A percentile compares a stretch with the other conserved stretches of the same genome.
Conservation (phyloP, 2,329 filamentous ascomycete species). For the Cordyceps cateniannulata region DNA sequence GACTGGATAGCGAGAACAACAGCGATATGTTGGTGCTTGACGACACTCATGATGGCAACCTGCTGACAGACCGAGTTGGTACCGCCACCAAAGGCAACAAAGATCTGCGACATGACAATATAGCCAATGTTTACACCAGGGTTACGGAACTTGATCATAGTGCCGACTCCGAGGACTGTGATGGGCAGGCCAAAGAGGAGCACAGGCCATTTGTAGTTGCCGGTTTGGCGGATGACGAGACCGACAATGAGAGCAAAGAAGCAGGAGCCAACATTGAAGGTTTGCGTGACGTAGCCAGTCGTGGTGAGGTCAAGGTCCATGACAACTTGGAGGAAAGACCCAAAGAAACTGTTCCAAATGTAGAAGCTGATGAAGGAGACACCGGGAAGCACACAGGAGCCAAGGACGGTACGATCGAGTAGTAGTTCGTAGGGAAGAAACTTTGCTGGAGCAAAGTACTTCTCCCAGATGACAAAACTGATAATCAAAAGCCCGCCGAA, state of each 20-base stretch:
- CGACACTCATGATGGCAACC: slow-evolving; percentile 52
- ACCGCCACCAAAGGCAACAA: slow-evolving; percentile 53
- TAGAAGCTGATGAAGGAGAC: slow-evolving; percentile 34
- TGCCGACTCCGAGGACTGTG: slow-evolving; percentile 41
- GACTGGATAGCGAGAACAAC: slow-evolving; percentile 46
- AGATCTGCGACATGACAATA: slow-evolving; percentile 53
- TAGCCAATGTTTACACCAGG: slow-evolving; percentile 44
- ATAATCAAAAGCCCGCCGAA: slow-evolving; percentile 49
- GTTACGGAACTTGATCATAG: slow-evolving; percentile 52
- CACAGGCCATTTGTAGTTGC: slow-evolving; percentile 44
- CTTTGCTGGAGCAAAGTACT: slow-evolving; percentile 43
- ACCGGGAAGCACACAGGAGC: slow-evolving; percentile 30
- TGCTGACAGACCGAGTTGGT: slow-evolving; percentile 51
- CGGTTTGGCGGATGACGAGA: slow-evolving; percentile 36
- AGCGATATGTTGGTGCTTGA: slow-evolving; percentile 32
- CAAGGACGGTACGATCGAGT: slow-evolving; percentile 36
- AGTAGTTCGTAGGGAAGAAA: slow-evolving; percentile 47
- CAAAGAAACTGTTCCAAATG: slow-evolving; percentile 37
- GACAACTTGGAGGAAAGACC: slow-evolving; percentile 43
- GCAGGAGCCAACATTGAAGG: slow-evolving; percentile 37
- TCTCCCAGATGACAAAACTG: slow-evolving; percentile 47
- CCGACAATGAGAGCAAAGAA: slow-evolving; percentile 40
- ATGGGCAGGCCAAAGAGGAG: slow-evolving; percentile 47
- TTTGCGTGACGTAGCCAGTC: slow-evolving; percentile 37
- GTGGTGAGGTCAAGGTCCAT: slow-evolving; percentile 36